Conservation (phyloP, 2,329 filamentous ascomycete species). For the Fusarium sp. region DNA sequence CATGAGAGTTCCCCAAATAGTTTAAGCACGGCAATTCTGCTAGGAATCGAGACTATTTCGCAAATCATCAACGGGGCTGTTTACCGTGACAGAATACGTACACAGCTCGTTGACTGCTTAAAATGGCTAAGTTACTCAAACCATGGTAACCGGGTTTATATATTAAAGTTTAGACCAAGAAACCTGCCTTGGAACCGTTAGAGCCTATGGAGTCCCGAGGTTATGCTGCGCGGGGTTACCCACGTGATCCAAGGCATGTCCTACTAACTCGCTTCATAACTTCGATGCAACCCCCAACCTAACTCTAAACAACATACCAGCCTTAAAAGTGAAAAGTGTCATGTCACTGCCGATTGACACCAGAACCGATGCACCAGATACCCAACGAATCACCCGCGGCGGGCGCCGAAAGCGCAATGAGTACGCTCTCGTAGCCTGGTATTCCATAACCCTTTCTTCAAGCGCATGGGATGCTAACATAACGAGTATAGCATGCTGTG, state of each 20-base stretch:
- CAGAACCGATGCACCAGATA: not conserved
- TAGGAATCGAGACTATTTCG: not conserved
- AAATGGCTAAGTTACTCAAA: too few relatives aligned
- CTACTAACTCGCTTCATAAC: not conserved
- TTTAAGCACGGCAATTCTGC: too few relatives aligned
- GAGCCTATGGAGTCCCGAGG: not conserved
- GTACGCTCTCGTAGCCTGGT: not conserved
- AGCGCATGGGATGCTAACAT: fast-evolving
- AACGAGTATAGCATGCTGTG: not conserved
- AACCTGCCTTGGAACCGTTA: too few relatives aligned
- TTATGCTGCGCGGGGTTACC: not conserved
- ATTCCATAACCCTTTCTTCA: fast-evolving
- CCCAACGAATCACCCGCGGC: not conserved
- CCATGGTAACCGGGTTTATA: too few relatives aligned
- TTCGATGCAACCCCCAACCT: too few relatives aligned
- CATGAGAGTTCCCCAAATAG: too few relatives aligned
- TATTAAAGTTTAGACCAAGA: too few relatives aligned
- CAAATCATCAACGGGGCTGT: too few relatives aligned
- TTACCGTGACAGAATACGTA: too few relatives aligned
- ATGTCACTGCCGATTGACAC: fast-evolving
- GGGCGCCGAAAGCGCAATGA: not conserved
- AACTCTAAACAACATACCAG: not conserved
- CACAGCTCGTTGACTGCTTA: too few relatives aligned
- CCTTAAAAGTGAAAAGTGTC: not conserved
- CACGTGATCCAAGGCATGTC: not conserved